Conservation (phyloP, 192 early-diverging fungal genomes). For the Polychytrium aggregatum region DNA sequence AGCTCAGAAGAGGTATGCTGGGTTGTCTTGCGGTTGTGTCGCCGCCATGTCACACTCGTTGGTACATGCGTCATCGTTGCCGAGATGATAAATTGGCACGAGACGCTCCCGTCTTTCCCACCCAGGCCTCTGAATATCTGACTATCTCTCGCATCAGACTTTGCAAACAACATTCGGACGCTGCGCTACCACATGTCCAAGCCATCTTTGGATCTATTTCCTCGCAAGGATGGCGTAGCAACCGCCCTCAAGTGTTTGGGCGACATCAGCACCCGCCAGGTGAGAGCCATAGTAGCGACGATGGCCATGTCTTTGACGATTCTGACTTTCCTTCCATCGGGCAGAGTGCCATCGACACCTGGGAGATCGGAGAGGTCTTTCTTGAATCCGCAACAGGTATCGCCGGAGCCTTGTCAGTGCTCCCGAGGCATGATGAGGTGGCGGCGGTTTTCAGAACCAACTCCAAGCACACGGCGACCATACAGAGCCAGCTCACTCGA, state of each 20-base stretch:
- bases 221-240: not conserved
- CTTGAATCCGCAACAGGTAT: slow-evolving; percentile 7
- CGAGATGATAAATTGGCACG: too few species aligned
- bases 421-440: not conserved
- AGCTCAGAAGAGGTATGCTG: not conserved
- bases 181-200: slow-evolving; percentile 5
- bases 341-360: slow-evolving; percentile 3
- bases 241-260: not conserved
- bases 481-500: slow-evolving; percentile 1
- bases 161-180: not conserved
- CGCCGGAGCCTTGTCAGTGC: not conserved
- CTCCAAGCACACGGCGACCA: not conserved
- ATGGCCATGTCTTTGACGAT: not conserved
- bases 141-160: not conserved
- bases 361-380: slow-evolving; percentile 2
- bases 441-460: slow-evolving; percentile 3
- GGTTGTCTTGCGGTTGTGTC: not conserved
- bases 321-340: not conserved
- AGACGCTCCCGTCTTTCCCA: too few species aligned
- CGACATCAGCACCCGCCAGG: slow-evolving; percentile 2
- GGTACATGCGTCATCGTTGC: not conserved
- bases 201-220: not conserved
- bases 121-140: too few species aligned
- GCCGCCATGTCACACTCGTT: not conserved
- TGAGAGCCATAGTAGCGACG: too few species aligned